Evolutionary conservation across 768 basidiomycete species (phyloP), one percentile per base, ranked within the genome.

Genomic region (Termitomyces sp.): DNA sequence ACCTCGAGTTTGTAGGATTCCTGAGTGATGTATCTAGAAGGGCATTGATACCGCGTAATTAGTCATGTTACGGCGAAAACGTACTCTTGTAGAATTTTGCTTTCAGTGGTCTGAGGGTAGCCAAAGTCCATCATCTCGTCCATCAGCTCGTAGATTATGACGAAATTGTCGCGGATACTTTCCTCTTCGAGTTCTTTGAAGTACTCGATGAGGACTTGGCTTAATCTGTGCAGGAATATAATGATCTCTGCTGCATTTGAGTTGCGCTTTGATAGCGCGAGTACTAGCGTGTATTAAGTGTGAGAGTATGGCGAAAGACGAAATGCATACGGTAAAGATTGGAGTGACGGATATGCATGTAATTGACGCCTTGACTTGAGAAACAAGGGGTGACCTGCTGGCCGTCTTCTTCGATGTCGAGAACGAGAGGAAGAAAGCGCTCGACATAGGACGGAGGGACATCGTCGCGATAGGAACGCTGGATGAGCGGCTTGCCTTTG

Each of bases 81-180:
- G 64, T 59, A 92, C 87, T 98, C 96, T 73, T 98, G 96, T 50
- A 98, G 72, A 63, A 98, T 99, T 79, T 99, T 98, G 80, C 91
- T 93, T 75, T 99, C 97, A 15, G 97, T 98, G 41, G 96, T 99
- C 71, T 98, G 97, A 0, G 97, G 96, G 68, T 88, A 98, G 8
- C 97, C 97, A 72, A 97, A 99, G 75, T 99, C 97, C 94, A 98
- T 98, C 93, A 98, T 98, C 77, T 99, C 97, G 65, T 98, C 96
- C 77, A 99, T 81, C 52, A 98, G 83, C 68, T 98, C 96, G 70
- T 97, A 99, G 49, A 99, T 97, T 67, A 99, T 97, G 40, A 99
- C 97, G 67, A 99, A 99, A 67, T 99, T 99, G 72, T 99, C 97
- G 8, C 97, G 81, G 67, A 99, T 98, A 46, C 93, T 95, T 76